Conservation (phyloP, 805 yeast species). For the Candida sithepensis region DNA sequence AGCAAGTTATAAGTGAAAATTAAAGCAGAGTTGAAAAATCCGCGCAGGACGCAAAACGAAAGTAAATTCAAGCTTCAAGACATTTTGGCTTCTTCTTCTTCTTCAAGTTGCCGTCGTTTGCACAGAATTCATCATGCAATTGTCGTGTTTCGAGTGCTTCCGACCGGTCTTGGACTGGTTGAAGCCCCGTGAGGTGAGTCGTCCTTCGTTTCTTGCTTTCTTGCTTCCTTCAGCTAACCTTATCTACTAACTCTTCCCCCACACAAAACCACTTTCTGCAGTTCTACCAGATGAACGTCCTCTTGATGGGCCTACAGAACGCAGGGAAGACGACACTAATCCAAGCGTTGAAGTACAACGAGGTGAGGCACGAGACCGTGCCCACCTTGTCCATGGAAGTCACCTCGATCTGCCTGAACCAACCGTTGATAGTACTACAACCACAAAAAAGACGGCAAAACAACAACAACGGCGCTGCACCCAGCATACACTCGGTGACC, state of each 20-base stretch:
- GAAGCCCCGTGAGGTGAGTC: slow-evolving; percentile 18
- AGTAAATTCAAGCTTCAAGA: no score
- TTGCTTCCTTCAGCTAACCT: no score
- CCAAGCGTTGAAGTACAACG: slow-evolving; percentile 10
- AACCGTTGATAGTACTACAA: slow-evolving; percentile 6
- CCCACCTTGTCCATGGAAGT: slow-evolving; percentile 25
- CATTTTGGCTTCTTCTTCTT: no score
- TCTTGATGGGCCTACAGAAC: slow-evolving; percentile 28
- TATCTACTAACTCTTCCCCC: no score
- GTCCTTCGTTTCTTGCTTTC: no score
- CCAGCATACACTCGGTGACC: neutral
- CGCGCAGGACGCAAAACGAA: no score
- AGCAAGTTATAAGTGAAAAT: no score
- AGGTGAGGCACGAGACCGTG: slow-evolving; percentile 14
- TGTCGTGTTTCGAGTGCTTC: slow-evolving; percentile 1
- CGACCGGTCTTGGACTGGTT: slow-evolving; percentile 7
- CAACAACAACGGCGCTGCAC: neutral
- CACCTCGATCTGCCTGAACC: slow-evolving; percentile 9
- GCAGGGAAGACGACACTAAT: slow-evolving; percentile 30
- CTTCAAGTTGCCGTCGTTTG: no score
- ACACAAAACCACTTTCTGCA: neutral
- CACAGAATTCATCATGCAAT: no score
- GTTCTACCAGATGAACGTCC: slow-evolving; percentile 26
- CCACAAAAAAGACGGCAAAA: slow-evolving; percentile 5
- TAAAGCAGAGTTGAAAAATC: no score